Percentiles rank a stretch among this genome's conserved stretches.
Conservation (phyloP, 2,329 filamentous ascomycete genomes). For the Herpotrichia juniperi region DNA sequence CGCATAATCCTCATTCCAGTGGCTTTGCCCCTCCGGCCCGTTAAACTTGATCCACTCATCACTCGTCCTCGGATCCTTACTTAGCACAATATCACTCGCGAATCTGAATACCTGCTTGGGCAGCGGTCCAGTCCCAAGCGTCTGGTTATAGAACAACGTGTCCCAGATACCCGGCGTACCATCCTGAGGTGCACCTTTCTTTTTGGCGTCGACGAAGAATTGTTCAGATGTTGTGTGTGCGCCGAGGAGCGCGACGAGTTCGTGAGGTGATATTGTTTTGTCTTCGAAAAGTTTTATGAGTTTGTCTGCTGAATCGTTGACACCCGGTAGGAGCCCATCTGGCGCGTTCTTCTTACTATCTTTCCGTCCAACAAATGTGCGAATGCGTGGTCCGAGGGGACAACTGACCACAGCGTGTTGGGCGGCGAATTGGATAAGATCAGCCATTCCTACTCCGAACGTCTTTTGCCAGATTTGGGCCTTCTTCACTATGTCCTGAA, state of each 20-base stretch:
- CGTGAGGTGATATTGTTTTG: conserved; percentile 41
- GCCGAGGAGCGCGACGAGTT: conserved; percentile 37
- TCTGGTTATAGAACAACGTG: conserved; percentile 39
- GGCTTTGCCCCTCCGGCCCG: conserved; percentile 15
- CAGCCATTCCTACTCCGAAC: conserved; percentile 39
- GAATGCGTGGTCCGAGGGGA: conserved; percentile 38
- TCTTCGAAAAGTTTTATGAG: conserved; percentile 40
- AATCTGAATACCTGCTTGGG: conserved; percentile 38
- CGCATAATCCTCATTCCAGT: conserved; percentile 51
- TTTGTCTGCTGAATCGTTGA: conserved; percentile 29
- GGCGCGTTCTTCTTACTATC: conserved; percentile 26
- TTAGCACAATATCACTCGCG: conserved; percentile 34
- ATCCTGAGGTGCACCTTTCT: conserved; percentile 33
- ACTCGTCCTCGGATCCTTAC: conserved; percentile 29
- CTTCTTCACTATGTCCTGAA: conserved; percentile 20
- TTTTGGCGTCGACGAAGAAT: conserved; percentile 26
- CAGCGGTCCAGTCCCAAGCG: conserved; percentile 20
- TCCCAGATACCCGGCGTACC: conserved; percentile 41
- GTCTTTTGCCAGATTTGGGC: conserved; percentile 12
- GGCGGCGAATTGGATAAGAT: conserved; percentile 40
- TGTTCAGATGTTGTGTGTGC: conserved; percentile 41
- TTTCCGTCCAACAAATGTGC: conserved; percentile 38
- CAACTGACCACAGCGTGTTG: conserved; percentile 38
- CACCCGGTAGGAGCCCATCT: conserved; percentile 33
- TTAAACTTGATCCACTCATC: conserved; percentile 31